phyloP scores from a whole-genome alignment of 108 stramenopile species.

The Skeletonema tropicum region DNA sequence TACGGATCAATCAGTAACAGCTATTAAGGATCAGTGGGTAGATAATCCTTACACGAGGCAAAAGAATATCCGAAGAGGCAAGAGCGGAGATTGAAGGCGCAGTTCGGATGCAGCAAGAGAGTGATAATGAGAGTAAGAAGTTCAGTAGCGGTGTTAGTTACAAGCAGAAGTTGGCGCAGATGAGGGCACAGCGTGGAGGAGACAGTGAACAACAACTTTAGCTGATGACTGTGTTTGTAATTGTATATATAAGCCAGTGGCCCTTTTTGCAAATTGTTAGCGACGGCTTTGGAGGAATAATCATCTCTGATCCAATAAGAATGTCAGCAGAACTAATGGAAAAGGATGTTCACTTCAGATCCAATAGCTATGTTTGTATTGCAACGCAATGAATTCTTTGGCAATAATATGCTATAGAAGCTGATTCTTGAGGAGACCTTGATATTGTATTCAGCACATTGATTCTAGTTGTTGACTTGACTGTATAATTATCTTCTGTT shows the following conservation, averaged over 20 bases:
- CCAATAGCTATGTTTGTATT: too few relatives aligned
- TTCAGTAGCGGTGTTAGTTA: conserved; percentile 56
- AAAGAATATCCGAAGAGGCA: conserved; percentile 40
- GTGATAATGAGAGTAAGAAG: conserved; percentile 6
- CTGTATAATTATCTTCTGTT: too few relatives aligned
- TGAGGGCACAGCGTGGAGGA: conserved; percentile 27
- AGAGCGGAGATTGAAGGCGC: conserved; percentile 9
- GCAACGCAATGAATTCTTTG: too few relatives aligned
- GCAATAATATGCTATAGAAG: too few relatives aligned
- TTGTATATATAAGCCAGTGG: background rate
- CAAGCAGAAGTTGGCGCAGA: conserved; percentile 62
- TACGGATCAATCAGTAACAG: conserved; percentile 57
- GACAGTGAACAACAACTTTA: conserved; percentile 2
- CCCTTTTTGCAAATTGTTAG: too few relatives aligned
- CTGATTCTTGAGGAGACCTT: too few relatives aligned
- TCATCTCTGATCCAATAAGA: too few relatives aligned
- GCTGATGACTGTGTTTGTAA: background rate
- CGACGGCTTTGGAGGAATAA: too few relatives aligned
- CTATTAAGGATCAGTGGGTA: conserved; percentile 51
- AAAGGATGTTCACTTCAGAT: too few relatives aligned
- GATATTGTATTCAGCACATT: too few relatives aligned
- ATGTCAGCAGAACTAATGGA: too few relatives aligned
- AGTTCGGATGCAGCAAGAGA: conserved; percentile 12
- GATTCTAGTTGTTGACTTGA: too few relatives aligned
- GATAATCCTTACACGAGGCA: conserved; percentile 74